Conservation (phyloP, 306 rosid species). For the Ochetophila trinervis region DNA sequence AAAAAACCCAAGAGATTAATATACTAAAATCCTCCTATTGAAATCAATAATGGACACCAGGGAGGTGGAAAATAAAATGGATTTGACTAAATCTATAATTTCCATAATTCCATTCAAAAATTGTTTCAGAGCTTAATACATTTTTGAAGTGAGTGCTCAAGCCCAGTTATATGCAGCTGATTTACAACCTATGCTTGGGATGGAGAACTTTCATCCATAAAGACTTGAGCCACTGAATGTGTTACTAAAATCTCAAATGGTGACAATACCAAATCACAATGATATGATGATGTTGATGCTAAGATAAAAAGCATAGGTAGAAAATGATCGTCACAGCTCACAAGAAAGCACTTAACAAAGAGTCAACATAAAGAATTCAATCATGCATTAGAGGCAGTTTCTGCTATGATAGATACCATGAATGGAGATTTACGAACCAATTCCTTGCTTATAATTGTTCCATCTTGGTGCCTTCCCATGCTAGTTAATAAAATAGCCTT, state of each 20-base stretch:
- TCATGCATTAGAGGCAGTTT: neutral
- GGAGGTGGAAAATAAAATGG: too few relatives aligned
- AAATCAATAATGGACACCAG: too few relatives aligned
- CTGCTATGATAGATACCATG: slow-evolving; percentile 36
- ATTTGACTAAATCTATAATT: neutral
- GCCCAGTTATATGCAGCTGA: neutral
- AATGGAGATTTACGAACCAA: slow-evolving; percentile 34
- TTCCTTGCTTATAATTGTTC: slow-evolving; percentile 45
- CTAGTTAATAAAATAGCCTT: slow-evolving; percentile 11
- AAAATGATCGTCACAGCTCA: neutral
- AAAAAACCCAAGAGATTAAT: neutral
- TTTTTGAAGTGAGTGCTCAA: neutral
- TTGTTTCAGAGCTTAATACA: neutral
- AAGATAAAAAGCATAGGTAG: neutral
- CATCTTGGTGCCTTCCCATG: slow-evolving; percentile 66
- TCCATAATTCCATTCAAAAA: neutral
- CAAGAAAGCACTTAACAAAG: neutral
- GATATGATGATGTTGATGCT: neutral
- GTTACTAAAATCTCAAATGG: neutral
- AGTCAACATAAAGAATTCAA: neutral
- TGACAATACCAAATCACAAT: neutral
- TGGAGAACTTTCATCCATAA: neutral
- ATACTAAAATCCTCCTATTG: too few relatives aligned
- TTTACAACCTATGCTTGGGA: neutral
- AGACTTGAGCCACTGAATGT: neutral